Base-by-base conservation (phyloP, 2,329 filamentous ascomycete species). In the Neonectria neomacrospora region DNA sequence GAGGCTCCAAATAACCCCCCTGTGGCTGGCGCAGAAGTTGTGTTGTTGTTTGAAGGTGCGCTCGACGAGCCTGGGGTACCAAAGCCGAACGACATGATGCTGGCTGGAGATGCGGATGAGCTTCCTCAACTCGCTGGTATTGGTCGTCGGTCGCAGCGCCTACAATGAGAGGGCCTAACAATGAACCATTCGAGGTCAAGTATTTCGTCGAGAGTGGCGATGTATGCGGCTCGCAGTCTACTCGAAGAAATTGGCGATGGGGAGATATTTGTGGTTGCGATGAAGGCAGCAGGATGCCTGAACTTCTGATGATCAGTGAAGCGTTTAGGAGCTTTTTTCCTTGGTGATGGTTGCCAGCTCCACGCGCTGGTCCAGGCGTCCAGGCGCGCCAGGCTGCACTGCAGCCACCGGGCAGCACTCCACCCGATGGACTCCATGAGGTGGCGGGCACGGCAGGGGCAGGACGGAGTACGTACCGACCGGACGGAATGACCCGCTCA, bases 61-160 rank as follows among this genome's bases (percentile, higher is more conserved):
- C 73, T 66, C 65, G 77, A 78, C 37, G 77, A 74, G 76, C 71
- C 67, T 62, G 71, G 64, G 58, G 73, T 68, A 65, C 75, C 74
- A 69, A 82, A 81, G 61, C 34, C 77, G 75, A 82, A 81, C 39
- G 78, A 73, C 80, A 82, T 82, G 63, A 59, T 73, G 65, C 62
- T 48, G 57, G 59, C 54, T 65, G 54, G 32, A 42, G 56, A 41
- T 55, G 65, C 63, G 56, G 61, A 70, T 68, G 58, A 65, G 63
- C 58, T 65, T 67, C 67, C 60, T 70, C 63, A 57, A 61, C 59
- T 65, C 55, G 67, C 54, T 41, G 41, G 45, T 30, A n/a, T n/a
- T n/a, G 57, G 52, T 60, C 57, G 58, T 67, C 65, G 58, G 52
- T 61, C 61, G 66, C 50, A 50, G 58, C 61, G 45, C 57, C 58